Percentiles rank a stretch among this genome's conserved stretches.
Conservation (phyloP, 2,329 filamentous ascomycete species). For the Geoglossum cookeanum region DNA sequence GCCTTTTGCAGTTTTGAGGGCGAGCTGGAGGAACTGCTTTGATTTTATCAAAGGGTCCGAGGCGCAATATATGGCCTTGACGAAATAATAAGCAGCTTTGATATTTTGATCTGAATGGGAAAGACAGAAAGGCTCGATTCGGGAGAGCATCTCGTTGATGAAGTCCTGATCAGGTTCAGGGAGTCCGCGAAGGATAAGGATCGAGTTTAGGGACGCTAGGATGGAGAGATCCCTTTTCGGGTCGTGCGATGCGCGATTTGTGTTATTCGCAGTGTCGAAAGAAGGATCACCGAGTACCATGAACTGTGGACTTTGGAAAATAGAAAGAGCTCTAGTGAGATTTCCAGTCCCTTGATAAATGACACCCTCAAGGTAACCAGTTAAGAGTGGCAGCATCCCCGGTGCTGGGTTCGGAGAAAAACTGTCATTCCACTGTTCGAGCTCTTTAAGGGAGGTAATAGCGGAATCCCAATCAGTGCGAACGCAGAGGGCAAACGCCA, state of each 20-base stretch:
- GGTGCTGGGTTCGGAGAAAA: neutral
- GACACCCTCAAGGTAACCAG: constrained; percentile 54
- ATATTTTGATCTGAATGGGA: constrained; percentile 57
- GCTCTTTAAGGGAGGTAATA: constrained; percentile 30
- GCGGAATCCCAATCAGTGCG: constrained; percentile 52
- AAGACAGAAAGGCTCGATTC: constrained; percentile 46
- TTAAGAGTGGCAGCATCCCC: constrained; percentile 20
- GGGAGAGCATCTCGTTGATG: constrained; percentile 41
- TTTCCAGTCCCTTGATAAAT: constrained; percentile 62
- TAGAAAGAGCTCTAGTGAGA: constrained; percentile 43
- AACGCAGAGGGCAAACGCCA: constrained; percentile 49
- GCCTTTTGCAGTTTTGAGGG: constrained; percentile 48
- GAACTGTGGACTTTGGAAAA: constrained; percentile 46
- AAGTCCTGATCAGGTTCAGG: constrained; percentile 26
- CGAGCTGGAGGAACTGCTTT: constrained; percentile 58
- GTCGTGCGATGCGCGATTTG: constrained; percentile 4
- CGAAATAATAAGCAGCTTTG: constrained; percentile 56
- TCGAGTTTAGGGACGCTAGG: constrained; percentile 28
- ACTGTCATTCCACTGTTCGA: constrained; percentile 16
- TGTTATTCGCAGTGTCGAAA: neutral
- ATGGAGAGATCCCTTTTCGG: constrained; percentile 23
- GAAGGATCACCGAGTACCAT: constrained; percentile 11
- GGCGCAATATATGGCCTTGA: constrained; percentile 46
- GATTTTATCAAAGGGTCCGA: constrained; percentile 52
- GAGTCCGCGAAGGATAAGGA: constrained; percentile 26